A percentile compares a stretch with the other conserved stretches of the same genome.
phyloP scores from a whole-genome alignment of 805 yeast genomes.

The Saccharomycopsis synnaedendra region DNA sequence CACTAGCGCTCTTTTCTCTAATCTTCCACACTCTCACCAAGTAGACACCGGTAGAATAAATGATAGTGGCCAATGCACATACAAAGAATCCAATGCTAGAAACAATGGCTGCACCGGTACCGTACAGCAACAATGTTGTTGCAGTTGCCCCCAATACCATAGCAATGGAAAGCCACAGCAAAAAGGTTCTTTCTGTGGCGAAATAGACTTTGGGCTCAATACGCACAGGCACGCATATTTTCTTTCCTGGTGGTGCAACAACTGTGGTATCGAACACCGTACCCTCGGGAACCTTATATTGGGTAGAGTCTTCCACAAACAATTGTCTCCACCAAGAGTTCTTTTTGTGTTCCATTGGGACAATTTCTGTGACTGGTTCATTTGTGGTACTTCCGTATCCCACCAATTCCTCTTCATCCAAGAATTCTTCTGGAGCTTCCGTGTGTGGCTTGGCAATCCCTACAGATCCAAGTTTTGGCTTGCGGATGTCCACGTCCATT shows the following conservation, averaged over 20 bases:
- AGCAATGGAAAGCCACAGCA: slow-evolving; percentile 89
- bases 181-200: slow-evolving; percentile 91
- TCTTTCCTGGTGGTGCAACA: slow-evolving; percentile 78
- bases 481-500: slow-evolving; percentile 90
- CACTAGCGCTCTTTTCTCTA: slow-evolving; percentile 69
- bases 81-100: slow-evolving; percentile 82
- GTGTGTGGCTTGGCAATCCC: slow-evolving; percentile 21
- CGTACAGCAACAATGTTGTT: slow-evolving; percentile 75
- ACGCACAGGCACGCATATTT: slow-evolving; percentile 85
- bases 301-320: slow-evolving; percentile 38
- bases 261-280: slow-evolving; percentile 49
- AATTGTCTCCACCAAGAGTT: slow-evolving; percentile 21
- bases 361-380: no score
- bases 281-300: slow-evolving; percentile 49
- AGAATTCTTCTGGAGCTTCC: slow-evolving; percentile 33
- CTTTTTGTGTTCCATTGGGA: no score
- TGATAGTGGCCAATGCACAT: slow-evolving; percentile 62
- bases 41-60: slow-evolving; percentile 64
- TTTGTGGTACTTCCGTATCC: background rate
- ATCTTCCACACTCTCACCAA: slow-evolving; percentile 75
- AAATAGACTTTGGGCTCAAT: slow-evolving; percentile 98
- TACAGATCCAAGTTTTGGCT: slow-evolving; percentile 46
- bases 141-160: slow-evolving; percentile 85
- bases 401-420: slow-evolving; percentile 55
- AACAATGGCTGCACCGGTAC: slow-evolving; percentile 56